Evolutionary conservation across 2,329 filamentous ascomycete species (phyloP), one percentile per base, ranked within the genome.

Genomic region (Colletotrichum cuscutae): DNA sequence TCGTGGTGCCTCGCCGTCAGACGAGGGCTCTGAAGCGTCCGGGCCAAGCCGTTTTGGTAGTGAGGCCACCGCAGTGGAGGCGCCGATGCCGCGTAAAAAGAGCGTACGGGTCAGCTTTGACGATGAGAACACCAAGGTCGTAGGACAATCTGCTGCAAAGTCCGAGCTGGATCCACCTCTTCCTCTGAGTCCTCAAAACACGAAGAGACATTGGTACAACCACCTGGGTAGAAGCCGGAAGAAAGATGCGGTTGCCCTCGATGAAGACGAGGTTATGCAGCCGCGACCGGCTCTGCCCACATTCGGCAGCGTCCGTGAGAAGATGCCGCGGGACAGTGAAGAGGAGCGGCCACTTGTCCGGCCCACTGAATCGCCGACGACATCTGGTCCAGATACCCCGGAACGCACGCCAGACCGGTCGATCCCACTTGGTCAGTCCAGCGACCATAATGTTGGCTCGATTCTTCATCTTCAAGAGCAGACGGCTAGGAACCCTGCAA

Each of bases 41-140:
- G 77, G 74, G 54, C 80, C 77, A 58, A 76, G 71, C 28, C 67
- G 68, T 30, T 75, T 76, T 42, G 78, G 77, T 13, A 76, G 77
- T 19, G 76, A 72, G 5, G 62, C 65, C 5, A 77, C 79, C 7
- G 75, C 79, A 2, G 75, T 76, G 2, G 87, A 89, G 12, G 30
- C 77, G 1, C 61, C 77, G 2, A 37, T 80, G 1, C 77, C 82
- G 22, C 86, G 89, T 72, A 94, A 91, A 82, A 94, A 92, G 81
- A 89, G 87, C 52, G 89, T 89, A 1, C 87, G 93, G 28, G 93
- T 95, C 59, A 98, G 95, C 82, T 98, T 95, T 78, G 92, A 94
- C 75, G 92, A 94, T 62, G 87, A 88, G 42, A 86, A 82, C n/a
- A 88, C 86, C 9, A 82, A 88, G 11, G 82, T 90, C 2, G 85